These are phyloP conservation scores for Stentor coeruleus DNA, from an alignment of 73 alveolate species.

Conservation along the genomic window DNA sequence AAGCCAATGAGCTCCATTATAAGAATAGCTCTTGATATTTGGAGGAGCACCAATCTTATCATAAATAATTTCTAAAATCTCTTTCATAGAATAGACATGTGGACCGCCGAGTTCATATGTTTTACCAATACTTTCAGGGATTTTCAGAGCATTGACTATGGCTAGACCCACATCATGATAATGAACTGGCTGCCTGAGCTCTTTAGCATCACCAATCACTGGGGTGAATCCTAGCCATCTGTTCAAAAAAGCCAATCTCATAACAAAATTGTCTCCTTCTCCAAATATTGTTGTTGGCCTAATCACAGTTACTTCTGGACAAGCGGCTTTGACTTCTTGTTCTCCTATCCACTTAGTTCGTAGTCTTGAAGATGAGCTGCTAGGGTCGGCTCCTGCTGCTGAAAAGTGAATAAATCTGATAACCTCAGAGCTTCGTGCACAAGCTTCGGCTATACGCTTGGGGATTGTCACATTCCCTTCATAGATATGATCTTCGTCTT, in stretches of 20 bases:
- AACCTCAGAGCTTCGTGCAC: constrained; percentile 47
- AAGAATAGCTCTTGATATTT: constrained; percentile 34
- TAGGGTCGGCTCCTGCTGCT: constrained; percentile 48
- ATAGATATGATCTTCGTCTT: constrained; percentile 34
- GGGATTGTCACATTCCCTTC: constrained; percentile 47
- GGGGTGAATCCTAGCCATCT: constrained; percentile 38
- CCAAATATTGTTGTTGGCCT: constrained; percentile 57
- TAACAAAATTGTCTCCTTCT: constrained; percentile 40
- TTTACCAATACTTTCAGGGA: constrained; percentile 48
- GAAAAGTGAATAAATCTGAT: constrained; percentile 54
- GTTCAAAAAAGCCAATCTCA: constrained; percentile 37
- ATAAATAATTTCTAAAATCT: constrained; percentile 46
- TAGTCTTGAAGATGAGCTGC: constrained; percentile 31
- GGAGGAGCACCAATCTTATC: constrained; percentile 50
- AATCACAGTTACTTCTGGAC: constrained; percentile 53
- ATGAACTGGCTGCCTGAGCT: constrained; percentile 49
- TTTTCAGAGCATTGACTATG: constrained; percentile 43
- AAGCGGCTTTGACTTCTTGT: constrained; percentile 49
- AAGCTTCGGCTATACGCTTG: constrained; percentile 53
- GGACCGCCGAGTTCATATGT: constrained; percentile 66
- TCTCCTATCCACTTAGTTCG: constrained; percentile 54
- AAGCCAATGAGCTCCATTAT: constrained; percentile 29
- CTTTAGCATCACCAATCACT: constrained; percentile 52
- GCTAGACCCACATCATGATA: constrained; percentile 49
- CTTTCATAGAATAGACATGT: constrained; percentile 46